These are phyloP conservation scores for Cyclaneusma minus DNA, from an alignment of 2,329 filamentous ascomycete species.

Conservation along the genomic window DNA sequence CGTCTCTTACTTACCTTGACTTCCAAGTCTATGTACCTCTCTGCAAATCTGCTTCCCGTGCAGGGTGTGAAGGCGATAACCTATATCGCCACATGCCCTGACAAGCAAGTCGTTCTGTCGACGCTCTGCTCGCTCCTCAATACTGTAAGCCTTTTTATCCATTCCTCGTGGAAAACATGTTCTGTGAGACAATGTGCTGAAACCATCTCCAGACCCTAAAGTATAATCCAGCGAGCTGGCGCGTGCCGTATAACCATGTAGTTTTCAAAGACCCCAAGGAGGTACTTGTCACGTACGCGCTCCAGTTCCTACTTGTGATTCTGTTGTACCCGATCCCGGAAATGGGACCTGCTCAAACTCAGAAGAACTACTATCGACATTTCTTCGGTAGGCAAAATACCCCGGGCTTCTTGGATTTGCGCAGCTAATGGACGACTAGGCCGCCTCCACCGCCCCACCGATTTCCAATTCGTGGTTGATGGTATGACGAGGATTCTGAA, in stretches of 20 bases:
- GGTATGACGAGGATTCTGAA: conserved; percentile 87
- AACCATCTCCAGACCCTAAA: conserved; percentile 59
- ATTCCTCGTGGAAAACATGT: conserved; percentile 3
- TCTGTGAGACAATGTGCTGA: conserved; percentile 1
- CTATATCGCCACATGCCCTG: conserved; percentile 72
- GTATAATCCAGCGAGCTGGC: conserved; percentile 89
- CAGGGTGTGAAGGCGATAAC: conserved; percentile 74
- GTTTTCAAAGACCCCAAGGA: conserved; percentile 86
- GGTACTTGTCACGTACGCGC: conserved; percentile 75
- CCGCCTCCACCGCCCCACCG: conserved; percentile 78
- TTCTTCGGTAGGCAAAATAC: conserved; percentile 53
- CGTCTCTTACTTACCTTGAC: conserved; percentile 72
- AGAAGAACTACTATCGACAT: conserved; percentile 88
- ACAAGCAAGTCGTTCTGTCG: conserved; percentile 84
- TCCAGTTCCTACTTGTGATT: conserved; percentile 72
- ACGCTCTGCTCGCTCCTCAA: conserved; percentile 86
- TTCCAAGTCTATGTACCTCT: conserved; percentile 88
- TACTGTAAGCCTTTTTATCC: conserved; percentile 45
- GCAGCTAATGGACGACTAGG: conserved; percentile 28
- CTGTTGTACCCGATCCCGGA: conserved; percentile 83
- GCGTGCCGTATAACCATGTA: conserved; percentile 83
- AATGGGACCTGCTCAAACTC: conserved; percentile 41
- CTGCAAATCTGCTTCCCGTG: conserved; percentile 62
- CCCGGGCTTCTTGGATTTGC: conserved; percentile 1
- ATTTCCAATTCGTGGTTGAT: conserved; percentile 94